A percentile compares a stretch with the other conserved stretches of the same genome.
Evolutionary conservation across 345 rosid species (phyloP).

Genomic region (Raphanus raphanistrum): DNA sequence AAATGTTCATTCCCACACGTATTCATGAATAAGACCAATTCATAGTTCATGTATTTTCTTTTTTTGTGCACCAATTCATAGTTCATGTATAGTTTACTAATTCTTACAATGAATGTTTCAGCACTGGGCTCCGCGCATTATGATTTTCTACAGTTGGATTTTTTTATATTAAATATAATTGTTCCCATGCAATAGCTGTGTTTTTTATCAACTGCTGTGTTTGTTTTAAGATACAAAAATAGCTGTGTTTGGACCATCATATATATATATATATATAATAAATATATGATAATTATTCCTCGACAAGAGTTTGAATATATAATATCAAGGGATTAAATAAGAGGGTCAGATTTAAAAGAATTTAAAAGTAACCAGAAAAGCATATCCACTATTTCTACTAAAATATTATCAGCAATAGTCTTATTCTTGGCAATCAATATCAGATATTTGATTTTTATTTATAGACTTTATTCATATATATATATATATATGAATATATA

Average conservation of each 20-base stretch:
- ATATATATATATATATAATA: background rate
- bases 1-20: conserved; percentile 26
- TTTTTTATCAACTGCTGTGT: background rate
- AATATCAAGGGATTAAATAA: background rate
- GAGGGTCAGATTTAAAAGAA: background rate
- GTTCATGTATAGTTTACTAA: conserved; percentile 7
- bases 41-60: background rate
- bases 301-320: conserved; percentile 3
- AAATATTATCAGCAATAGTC: conserved; percentile 18
- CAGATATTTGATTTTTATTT: background rate
- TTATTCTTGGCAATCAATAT: conserved; percentile 32
- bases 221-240: background rate
- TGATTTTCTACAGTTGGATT: conserved; percentile 2
- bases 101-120: conserved; percentile 23
- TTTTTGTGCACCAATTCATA: background rate
- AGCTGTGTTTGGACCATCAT: conserved; percentile 29
- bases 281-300: background rate
- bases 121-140: conserved; percentile 16
- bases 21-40: conserved; percentile 17
- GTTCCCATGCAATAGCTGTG: conserved; percentile 41
- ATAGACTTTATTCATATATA: background rate
- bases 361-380: conserved; percentile 18
- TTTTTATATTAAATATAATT: background rate
- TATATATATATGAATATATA: too few relatives aligned
- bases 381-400: conserved; percentile 16